Evolutionary conservation across 2,329 filamentous ascomycete species (phyloP).

Genomic region (Tetracladium maxilliforme): DNA sequence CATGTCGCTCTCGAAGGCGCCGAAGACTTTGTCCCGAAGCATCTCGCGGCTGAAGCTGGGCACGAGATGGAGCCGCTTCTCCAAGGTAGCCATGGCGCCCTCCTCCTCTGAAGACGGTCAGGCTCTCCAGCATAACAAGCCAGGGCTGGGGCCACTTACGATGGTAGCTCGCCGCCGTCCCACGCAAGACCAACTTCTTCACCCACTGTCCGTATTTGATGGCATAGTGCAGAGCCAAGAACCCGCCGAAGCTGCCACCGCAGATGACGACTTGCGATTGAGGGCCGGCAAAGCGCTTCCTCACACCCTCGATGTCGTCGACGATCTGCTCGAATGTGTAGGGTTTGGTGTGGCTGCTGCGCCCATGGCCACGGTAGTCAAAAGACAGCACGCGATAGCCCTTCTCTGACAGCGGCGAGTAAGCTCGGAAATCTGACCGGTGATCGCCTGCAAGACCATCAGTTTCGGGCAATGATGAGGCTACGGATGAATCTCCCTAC

Average conservation of each 20-base stretch:
- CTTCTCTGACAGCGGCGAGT: slow-evolving; percentile 11
- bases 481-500: slow-evolving; percentile 5
- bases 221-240: slow-evolving; percentile 21
- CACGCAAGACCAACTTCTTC: slow-evolving; percentile 17
- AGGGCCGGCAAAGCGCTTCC: slow-evolving; percentile 12
- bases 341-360: slow-evolving; percentile 17
- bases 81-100: slow-evolving; percentile 16
- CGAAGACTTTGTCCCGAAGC: slow-evolving; percentile 21
- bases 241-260: slow-evolving; percentile 23
- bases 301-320: slow-evolving; percentile 18
- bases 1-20: slow-evolving; percentile 17
- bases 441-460: slow-evolving; percentile 13
- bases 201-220: slow-evolving; percentile 18
- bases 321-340: slow-evolving; percentile 21
- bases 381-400: slow-evolving; percentile 17
- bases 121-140: background rate
- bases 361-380: slow-evolving; percentile 19
- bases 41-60: slow-evolving; percentile 20
- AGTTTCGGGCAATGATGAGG: background rate
- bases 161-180: slow-evolving; percentile 20
- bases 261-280: slow-evolving; percentile 15
- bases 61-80: slow-evolving; percentile 14
- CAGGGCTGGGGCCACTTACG: slow-evolving; percentile 13
- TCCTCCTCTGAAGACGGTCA: slow-evolving; percentile 14
- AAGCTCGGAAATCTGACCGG: slow-evolving; percentile 17